Base-by-base conservation (phyloP, 305 asterid genomes). In the Rubia balearica region DNA sequence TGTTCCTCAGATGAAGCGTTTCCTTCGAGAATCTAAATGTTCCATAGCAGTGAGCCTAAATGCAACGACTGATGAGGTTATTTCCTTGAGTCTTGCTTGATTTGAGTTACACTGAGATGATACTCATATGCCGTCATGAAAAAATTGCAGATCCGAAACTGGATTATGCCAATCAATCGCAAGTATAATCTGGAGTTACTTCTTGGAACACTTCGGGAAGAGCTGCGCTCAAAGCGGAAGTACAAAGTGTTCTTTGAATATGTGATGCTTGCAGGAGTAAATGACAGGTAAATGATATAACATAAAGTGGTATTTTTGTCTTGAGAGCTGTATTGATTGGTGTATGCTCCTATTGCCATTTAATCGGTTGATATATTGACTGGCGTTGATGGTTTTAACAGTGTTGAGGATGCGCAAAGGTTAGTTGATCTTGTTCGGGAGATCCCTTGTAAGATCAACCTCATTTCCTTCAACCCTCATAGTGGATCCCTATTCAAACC, bases 131-230 rank as follows among this genome's bases (percentile, higher is more conserved):
- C 53, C 30, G 21, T 55, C 55, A 9, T 75, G 42, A 45, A 65
- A 68, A 57, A 48, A 55, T 55, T 75, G 77, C 90, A 93, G 98
- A 92, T 90, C 76, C 84, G 98, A 81, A 88, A 88, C 76, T 93
- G 98, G 98, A 85, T 93, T 75, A 93, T 90, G 98, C 98, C 98
- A 14, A 89, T 93, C 77, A 93, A 93, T 78, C 97, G 96, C 79
- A 90, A 90, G 82, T 93, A 89, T 79, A 86, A 93, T 83, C 84
- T 93, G 73, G 86, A 55, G 70, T 64, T 89, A 84, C 97, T 93
- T 71, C 97, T 93, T 70, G 91, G 86, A 65, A 89, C 95, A 42
- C 96, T 93, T 74, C 82, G 90, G 21, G 97, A 93, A 76, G 96
- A 88, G 68, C 89, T 93, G 67, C 61, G 69, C 21, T 75, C 70